Conservation (phyloP, 2,329 filamentous ascomycete genomes). For the Emergomyces pasteurianus region DNA sequence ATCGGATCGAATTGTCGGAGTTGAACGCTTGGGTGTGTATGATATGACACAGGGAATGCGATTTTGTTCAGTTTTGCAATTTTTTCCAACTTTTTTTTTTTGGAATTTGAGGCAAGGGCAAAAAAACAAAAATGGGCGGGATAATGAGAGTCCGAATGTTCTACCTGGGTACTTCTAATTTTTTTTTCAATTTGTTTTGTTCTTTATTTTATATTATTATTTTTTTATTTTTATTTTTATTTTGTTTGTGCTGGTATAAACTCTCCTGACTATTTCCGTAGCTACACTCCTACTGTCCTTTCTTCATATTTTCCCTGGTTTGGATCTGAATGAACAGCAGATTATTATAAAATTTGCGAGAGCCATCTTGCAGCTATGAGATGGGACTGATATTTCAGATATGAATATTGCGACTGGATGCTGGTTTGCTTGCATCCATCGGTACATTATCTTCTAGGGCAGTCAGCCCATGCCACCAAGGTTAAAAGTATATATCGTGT, state of each 20-base stretch:
- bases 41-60: not conserved
- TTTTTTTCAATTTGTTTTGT: not conserved
- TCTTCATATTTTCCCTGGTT: not conserved
- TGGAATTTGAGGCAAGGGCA: not conserved
- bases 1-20: not conserved
- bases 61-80: not conserved
- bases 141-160: not conserved
- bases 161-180: not conserved
- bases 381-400: not conserved
- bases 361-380: not conserved
- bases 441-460: too few relatives aligned
- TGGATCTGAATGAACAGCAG: not conserved
- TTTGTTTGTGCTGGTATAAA: not conserved
- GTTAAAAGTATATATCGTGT: too few relatives aligned
- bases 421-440: not conserved
- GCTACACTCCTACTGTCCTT: not conserved
- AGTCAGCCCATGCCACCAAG: too few relatives aligned
- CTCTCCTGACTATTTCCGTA: not conserved
- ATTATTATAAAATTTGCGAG: not conserved
- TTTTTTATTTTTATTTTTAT: too few relatives aligned
- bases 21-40: not conserved
- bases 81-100: not conserved
- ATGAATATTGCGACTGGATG: not conserved
- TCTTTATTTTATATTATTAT: not conserved
- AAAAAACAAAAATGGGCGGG: not conserved